Percentiles rank a stretch among this genome's conserved stretches.
Evolutionary conservation across 2,329 filamentous ascomycete genomes (phyloP).

Genomic region (Claviceps fusiformis): DNA sequence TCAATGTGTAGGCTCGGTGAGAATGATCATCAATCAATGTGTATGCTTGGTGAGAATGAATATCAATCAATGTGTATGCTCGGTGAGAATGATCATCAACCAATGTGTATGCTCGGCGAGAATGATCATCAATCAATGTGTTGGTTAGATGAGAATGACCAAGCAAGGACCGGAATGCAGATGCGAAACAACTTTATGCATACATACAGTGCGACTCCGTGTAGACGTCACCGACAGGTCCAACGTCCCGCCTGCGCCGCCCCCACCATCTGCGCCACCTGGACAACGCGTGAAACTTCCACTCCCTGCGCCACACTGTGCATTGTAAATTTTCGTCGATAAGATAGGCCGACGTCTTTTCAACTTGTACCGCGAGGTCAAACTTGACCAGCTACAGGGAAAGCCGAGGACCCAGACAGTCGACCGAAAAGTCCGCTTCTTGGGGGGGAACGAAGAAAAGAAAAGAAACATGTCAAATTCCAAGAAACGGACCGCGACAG

Average conservation of each 20-base stretch:
- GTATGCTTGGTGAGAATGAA: too few relatives aligned
- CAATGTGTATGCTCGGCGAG: too few relatives aligned
- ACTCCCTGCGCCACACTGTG: not conserved
- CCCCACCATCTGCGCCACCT: not conserved
- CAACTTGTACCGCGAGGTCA: not conserved
- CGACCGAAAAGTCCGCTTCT: too few relatives aligned
- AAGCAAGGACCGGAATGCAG: too few relatives aligned
- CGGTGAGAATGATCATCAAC: not conserved
- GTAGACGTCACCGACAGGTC: too few relatives aligned
- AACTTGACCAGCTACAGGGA: not conserved
- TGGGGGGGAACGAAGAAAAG: not conserved
- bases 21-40: not conserved
- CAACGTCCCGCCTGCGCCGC: not conserved
- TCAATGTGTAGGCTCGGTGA: too few relatives aligned
- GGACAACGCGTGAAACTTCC: too few relatives aligned
- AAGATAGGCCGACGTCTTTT: not conserved
- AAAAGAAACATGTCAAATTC: slow-evolving; percentile 22
- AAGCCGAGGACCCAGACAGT: too few relatives aligned
- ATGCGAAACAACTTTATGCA: too few relatives aligned
- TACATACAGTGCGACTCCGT: not conserved
- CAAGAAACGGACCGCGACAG: slow-evolving; percentile 45
- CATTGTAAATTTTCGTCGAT: not conserved
- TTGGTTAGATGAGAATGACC: not conserved
- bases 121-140: too few relatives aligned
- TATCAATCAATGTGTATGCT: too few relatives aligned